A percentile compares a stretch with the other conserved stretches of the same genome.
Conservation (phyloP, 2,329 filamentous ascomycete genomes). For the Endothia cerciana region DNA sequence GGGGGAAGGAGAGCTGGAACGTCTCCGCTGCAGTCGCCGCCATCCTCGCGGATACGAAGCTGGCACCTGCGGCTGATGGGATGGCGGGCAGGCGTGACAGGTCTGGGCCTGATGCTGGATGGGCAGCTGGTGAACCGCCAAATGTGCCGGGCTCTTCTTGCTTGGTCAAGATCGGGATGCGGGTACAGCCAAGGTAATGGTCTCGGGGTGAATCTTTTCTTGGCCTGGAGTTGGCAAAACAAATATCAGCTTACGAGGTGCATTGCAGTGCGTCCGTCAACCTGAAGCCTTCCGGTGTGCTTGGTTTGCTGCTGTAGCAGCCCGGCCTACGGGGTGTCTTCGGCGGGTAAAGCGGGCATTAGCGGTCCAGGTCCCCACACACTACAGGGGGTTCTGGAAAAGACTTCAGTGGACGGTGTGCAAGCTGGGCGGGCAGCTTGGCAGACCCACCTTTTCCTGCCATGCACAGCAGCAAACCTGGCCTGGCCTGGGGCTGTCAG, state of each 20-base stretch:
- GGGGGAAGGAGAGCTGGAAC: slow-evolving; percentile 59
- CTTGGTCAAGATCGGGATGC: not conserved
- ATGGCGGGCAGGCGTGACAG: not conserved
- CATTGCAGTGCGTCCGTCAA: not conserved
- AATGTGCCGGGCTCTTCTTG: not conserved
- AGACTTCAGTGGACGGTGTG: slow-evolving; percentile 10
- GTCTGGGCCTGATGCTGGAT: not conserved
- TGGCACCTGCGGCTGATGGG: not conserved
- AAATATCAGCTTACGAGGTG: slow-evolving; percentile 1
- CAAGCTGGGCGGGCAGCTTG: not conserved
- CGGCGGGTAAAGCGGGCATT: too few relatives aligned
- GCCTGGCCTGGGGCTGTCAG: not conserved
- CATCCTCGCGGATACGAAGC: not conserved
- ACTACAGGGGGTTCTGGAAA: not conserved
- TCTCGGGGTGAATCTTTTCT: slow-evolving; percentile 5
- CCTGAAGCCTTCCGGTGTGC: not conserved
- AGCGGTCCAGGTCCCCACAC: not conserved
- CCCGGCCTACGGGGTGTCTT: not conserved
- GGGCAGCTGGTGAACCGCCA: not conserved
- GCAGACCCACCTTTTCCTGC: not conserved
- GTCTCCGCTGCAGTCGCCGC: slow-evolving; percentile 28
- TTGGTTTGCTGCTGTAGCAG: not conserved
- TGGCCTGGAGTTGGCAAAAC: not conserved
- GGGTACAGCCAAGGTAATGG: slow-evolving; percentile 16
- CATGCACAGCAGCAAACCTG: not conserved